Evolutionary conservation across 257 asterid genomes (phyloP).

Genomic region (Nicotiana attenuata): DNA sequence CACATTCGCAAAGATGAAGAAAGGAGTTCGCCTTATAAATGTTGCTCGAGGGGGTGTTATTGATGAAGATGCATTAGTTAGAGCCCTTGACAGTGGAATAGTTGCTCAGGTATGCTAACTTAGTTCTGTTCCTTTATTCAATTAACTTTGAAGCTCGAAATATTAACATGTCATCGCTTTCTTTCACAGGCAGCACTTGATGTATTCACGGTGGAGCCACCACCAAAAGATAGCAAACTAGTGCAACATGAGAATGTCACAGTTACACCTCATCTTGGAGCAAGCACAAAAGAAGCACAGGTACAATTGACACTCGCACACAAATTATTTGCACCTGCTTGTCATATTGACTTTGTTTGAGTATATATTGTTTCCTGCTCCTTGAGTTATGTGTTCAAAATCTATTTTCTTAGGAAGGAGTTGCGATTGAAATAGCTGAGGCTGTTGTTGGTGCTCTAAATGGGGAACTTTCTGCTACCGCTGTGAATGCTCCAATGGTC

Average conservation of each 20-base stretch:
- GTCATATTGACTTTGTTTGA: background rate
- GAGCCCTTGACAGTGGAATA: constrained; percentile 78
- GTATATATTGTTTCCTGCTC: background rate
- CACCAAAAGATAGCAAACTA: constrained; percentile 66
- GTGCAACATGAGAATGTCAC: constrained; percentile 84
- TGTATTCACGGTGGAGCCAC: constrained; percentile 89
- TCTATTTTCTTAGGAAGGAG: constrained; percentile 71
- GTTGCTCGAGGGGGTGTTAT: constrained; percentile 99
- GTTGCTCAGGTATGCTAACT: constrained; percentile 73
- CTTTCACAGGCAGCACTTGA: constrained; percentile 86
- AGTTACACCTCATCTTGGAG: constrained; percentile 99
- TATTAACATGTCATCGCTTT: constrained; percentile 5
- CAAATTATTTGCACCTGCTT: background rate
- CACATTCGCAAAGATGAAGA: constrained; percentile 86
- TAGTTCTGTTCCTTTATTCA: background rate
- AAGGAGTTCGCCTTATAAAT: constrained; percentile 66
- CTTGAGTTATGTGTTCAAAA: background rate
- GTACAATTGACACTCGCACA: constrained; percentile 25
- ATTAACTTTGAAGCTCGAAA: background rate
- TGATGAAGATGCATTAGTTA: constrained; percentile 88
- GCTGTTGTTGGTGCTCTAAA: constrained; percentile 94
- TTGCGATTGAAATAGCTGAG: constrained; percentile 96
- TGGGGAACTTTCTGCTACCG: constrained; percentile 97
- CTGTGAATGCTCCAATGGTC: constrained; percentile 99
- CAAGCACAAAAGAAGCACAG: constrained; percentile 99